A percentile compares a stretch with the other conserved stretches of the same genome.
These are phyloP conservation scores for Cicer cuneatum DNA, from an alignment of 306 rosid genomes.

Conservation along the genomic window DNA sequence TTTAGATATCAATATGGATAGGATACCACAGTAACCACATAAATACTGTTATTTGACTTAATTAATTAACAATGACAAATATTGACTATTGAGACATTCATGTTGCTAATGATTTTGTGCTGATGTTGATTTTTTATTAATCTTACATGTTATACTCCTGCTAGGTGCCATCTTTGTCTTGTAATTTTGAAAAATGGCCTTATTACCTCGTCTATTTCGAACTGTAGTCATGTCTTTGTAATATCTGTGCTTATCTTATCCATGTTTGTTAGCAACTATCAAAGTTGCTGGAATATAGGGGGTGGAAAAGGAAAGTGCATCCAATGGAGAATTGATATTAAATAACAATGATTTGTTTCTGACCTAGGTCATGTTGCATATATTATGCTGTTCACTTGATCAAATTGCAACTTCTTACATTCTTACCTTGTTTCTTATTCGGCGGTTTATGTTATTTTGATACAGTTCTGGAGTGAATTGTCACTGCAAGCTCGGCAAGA, in stretches of 20 bases:
- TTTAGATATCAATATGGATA: neutral
- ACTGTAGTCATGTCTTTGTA: neutral
- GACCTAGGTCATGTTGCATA: conserved; percentile 22
- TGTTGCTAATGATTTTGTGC: neutral
- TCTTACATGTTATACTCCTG: conserved; percentile 14
- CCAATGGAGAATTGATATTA: conserved; percentile 25
- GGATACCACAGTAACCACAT: neutral
- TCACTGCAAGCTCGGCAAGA: conserved; percentile 73
- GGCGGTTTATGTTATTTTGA: conserved; percentile 43
- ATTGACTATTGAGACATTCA: conserved; percentile 18
- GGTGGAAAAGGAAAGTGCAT: conserved; percentile 22
- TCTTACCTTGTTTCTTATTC: conserved; percentile 44
- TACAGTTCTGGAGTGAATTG: conserved; percentile 92
- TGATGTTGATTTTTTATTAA: neutral
- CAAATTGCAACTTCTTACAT: conserved; percentile 19
- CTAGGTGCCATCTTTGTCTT: neutral
- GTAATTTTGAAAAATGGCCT: neutral
- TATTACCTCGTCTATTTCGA: neutral
- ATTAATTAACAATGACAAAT: neutral
- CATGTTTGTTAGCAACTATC: conserved; percentile 26
- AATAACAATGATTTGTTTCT: conserved; percentile 15
- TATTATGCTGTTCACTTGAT: conserved; percentile 24
- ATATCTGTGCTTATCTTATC: conserved; percentile 21
- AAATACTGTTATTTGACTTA: conserved; percentile 3
- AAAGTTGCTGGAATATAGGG: neutral